A percentile compares a stretch with the other conserved stretches of the same genome.
Evolutionary conservation across 2,329 filamentous ascomycete species (phyloP).

Genomic region (Penicillium sp.): DNA sequence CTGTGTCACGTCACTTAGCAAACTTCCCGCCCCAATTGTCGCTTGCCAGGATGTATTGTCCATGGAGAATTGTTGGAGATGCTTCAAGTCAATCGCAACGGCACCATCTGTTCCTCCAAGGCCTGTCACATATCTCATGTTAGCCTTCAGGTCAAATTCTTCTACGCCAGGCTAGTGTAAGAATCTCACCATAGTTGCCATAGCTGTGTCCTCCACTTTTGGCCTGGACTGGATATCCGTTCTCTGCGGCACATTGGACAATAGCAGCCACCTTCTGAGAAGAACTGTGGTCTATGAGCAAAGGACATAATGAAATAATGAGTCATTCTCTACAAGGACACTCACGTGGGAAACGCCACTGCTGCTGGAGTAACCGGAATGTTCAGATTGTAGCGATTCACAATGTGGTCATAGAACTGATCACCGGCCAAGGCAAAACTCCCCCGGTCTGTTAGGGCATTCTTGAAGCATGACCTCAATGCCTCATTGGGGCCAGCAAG

Average conservation of each 20-base stretch:
- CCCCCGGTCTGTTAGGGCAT: background rate
- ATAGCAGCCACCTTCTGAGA: slow-evolving; percentile 46
- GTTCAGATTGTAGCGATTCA: background rate
- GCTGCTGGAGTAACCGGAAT: background rate
- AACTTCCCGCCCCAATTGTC: slow-evolving; percentile 36
- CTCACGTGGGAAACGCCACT: background rate
- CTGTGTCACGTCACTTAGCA: slow-evolving; percentile 21
- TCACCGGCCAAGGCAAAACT: background rate
- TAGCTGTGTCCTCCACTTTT: slow-evolving; percentile 57
- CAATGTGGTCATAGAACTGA: background rate
- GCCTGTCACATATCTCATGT: background rate
- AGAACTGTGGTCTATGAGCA: background rate
- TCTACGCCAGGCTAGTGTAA: background rate
- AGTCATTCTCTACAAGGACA: background rate
- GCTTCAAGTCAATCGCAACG: slow-evolving; percentile 31
- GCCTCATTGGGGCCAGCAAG: background rate
- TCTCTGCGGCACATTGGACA: slow-evolving; percentile 46
- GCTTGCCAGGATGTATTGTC: slow-evolving; percentile 31
- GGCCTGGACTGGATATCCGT: slow-evolving; percentile 49
- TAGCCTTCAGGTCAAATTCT: background rate
- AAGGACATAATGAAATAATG: background rate
- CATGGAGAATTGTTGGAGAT: slow-evolving; percentile 34
- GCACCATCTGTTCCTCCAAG: slow-evolving; percentile 28
- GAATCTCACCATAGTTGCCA: slow-evolving; percentile 44
- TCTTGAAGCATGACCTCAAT: background rate